Percentiles rank a stretch among this genome's conserved stretches.
Evolutionary conservation across 805 yeast genomes (phyloP).

Genomic region (Saturnispora ahearnii): DNA sequence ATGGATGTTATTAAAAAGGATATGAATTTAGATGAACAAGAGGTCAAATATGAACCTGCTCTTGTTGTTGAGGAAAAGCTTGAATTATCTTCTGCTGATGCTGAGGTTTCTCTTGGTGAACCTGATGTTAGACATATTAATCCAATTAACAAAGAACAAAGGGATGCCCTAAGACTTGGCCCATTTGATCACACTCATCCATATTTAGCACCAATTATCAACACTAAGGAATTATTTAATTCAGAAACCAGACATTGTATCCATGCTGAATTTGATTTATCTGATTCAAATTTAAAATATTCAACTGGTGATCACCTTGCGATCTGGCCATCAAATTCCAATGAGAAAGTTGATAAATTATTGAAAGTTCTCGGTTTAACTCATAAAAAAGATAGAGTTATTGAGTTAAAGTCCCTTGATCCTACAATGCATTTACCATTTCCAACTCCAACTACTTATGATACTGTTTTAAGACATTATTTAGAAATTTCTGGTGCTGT

Average conservation of each 20-base stretch:
- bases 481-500: conserved; percentile 82
- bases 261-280: conserved; percentile 59
- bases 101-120: conserved; percentile 68
- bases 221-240: conserved; percentile 50
- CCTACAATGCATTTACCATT: conserved; percentile 54
- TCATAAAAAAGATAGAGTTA: conserved; percentile 42
- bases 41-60: conserved; percentile 49
- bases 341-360: conserved; percentile 56
- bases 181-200: conserved; percentile 37
- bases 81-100: background rate
- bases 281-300: conserved; percentile 70
- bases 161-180: conserved; percentile 11
- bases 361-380: conserved; percentile 50
- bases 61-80: conserved; percentile 29
- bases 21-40: conserved; percentile 6
- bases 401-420: conserved; percentile 60
- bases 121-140: conserved; percentile 47
- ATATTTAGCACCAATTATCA: conserved; percentile 53
- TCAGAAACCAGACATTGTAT: conserved; percentile 61
- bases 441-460: conserved; percentile 72
- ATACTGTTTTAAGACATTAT: conserved; percentile 66
- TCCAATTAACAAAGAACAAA: conserved; percentile 22
- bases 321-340: conserved; percentile 76
- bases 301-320: conserved; percentile 93
- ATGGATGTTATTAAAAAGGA: conserved; percentile 32